Evolutionary conservation across 2,329 filamentous ascomycete genomes (phyloP), one percentile per base, ranked within the genome.

Genomic region (Alternaria gaisen): DNA sequence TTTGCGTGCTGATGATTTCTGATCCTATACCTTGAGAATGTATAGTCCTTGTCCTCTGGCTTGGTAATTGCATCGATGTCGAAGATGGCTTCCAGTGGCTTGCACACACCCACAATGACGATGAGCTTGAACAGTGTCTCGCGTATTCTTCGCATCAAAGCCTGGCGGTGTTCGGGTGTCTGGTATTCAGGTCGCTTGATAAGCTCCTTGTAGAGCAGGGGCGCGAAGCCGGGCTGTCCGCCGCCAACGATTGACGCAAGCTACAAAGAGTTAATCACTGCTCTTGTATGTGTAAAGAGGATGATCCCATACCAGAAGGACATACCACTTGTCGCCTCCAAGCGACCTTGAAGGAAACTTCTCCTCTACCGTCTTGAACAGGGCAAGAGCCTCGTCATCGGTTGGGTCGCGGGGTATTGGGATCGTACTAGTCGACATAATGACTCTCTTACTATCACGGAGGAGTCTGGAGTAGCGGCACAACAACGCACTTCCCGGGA

Each of bases 121-220:
- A 87, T 80, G n/a, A 82, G 77, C 74, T 90, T 89, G 59, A 90
- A 74, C 12, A 90, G 78, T 0, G 82, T 83, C 73, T 90, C 88
- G 43, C 88, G 82, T 2, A 88, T 67, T 3, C 85, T 77, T 2
- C 83, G 81, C 56, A 87, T 77, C 8, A 88, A 77, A 0, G 71
- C 72, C 67, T 86, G 76, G 11, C 86, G 81, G 14, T 82, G 73
- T 1, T 76, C 77, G 0, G 83, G 63, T 0, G 80, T 82, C 1
- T 77, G 66, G 66, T 81, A 84, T 41, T 81, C 74, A 0, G 84
- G 81, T 61, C 85, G 80, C 42, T 76, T 72, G 68, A 83, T 84
- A 36, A 90, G 81, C 66, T 88, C 79, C 11, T 80, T 81, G 77
- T 89, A 89, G 1, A 90, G 83, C 12, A 83, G 77, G 26, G 82